These are phyloP conservation scores for Mortierella claussenii DNA, from an alignment of 192 early-diverging fungal genomes.

Conservation along the genomic window DNA sequence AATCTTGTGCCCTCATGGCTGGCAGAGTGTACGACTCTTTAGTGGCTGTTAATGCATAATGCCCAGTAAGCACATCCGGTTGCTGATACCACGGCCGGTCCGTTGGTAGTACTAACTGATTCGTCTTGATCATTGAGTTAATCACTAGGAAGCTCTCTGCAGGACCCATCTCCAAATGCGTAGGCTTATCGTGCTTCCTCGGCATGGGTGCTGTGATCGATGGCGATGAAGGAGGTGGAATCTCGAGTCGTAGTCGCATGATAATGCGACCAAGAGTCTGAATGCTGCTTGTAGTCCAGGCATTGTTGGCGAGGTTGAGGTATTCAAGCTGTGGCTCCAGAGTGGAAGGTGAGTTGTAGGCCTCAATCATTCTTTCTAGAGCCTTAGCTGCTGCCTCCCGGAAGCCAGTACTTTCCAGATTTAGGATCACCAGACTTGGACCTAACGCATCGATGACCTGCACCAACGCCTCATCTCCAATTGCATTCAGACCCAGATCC, in stretches of 20 bases:
- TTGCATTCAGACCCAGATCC: slow-evolving; percentile 32
- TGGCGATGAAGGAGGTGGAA: slow-evolving; percentile 8
- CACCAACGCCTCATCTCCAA: slow-evolving; percentile 23
- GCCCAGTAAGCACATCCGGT: background rate
- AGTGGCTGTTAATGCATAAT: slow-evolving; percentile 17
- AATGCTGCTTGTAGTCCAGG: slow-evolving; percentile 31
- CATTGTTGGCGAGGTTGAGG: slow-evolving; percentile 24
- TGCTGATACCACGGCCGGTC: slow-evolving; percentile 30
- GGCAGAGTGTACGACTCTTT: slow-evolving; percentile 13
- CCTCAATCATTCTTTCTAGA: slow-evolving; percentile 18
- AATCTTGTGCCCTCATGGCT: slow-evolving; percentile 12
- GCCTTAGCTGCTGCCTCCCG: slow-evolving; percentile 26
- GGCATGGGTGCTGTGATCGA: background rate
- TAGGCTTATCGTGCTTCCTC: background rate
- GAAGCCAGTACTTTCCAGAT: slow-evolving; percentile 37
- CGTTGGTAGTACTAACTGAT: background rate
- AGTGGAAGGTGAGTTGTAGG: background rate
- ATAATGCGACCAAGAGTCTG: slow-evolving; percentile 30
- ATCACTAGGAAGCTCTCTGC: slow-evolving; percentile 26
- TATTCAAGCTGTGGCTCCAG: slow-evolving; percentile 19
- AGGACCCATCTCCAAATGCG: slow-evolving; percentile 17
- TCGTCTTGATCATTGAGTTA: slow-evolving; percentile 32
- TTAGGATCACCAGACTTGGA: slow-evolving; percentile 17
- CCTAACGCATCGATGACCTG: slow-evolving; percentile 13
- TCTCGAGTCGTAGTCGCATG: slow-evolving; percentile 5